Conservation (phyloP, 768 basidiomycete species). For the Jaapia argillacea region DNA sequence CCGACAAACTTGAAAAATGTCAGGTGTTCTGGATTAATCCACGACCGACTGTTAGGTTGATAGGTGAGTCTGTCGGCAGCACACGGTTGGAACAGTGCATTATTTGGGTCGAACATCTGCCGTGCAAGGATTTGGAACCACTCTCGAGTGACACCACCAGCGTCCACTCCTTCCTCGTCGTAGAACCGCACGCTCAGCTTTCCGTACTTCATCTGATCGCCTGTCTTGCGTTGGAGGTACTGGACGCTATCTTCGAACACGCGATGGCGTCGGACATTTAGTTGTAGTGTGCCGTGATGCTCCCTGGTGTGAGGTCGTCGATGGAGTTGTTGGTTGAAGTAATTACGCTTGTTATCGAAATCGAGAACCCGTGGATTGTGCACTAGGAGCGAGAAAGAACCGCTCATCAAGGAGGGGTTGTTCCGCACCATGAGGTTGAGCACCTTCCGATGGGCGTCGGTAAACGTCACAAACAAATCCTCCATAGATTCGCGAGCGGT, state of each 20-base stretch:
- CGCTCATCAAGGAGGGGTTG: constrained; percentile 96
- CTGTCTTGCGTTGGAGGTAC: constrained; percentile 77
- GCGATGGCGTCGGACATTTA: constrained; percentile 82
- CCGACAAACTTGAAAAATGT: constrained; percentile 99
- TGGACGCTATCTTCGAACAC: constrained; percentile 99
- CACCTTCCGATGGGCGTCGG: constrained; percentile 86
- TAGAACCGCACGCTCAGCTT: constrained; percentile 95
- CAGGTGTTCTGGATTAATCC: constrained; percentile 92
- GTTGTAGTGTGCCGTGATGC: constrained; percentile 72
- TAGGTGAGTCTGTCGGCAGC: constrained; percentile 93
- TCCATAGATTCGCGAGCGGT: constrained; percentile 74
- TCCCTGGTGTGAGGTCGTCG: constrained; percentile 72
- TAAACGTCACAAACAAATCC: constrained; percentile 88
- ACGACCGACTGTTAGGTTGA: constrained; percentile 90
- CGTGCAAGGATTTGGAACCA: constrained; percentile 98
- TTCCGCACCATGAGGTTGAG: constrained; percentile 97
- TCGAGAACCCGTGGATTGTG: constrained; percentile 95
- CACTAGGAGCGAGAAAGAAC: constrained; percentile 93
- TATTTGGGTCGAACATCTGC: constrained; percentile 99
- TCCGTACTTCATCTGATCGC: constrained; percentile 96
- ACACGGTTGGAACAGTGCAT: constrained; percentile 96
- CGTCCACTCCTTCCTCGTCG: constrained; percentile 96
- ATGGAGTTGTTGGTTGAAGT: constrained; percentile 88
- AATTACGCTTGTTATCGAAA: constrained; percentile 99
- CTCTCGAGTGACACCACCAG: constrained; percentile 94